These are phyloP conservation scores for Fraxinus albicans DNA, from an alignment of 305 asterid genomes.

Conservation along the genomic window DNA sequence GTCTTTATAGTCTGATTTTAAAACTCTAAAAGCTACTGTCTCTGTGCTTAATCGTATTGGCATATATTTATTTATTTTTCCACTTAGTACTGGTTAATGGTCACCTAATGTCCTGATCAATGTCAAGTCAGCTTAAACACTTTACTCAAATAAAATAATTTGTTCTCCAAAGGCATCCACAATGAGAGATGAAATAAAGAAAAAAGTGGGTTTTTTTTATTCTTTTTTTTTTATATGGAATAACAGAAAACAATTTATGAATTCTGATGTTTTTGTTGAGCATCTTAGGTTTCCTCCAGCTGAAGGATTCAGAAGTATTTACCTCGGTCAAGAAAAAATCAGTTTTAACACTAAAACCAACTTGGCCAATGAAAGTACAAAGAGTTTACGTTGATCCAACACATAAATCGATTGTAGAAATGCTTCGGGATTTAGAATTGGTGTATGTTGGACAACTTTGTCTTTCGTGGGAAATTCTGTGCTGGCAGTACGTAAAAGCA, in stretches of 20 bases:
- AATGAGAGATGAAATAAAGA: background rate
- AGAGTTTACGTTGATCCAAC: constrained; percentile 66
- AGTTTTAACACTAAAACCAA: constrained; percentile 26
- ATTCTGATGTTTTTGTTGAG: background rate
- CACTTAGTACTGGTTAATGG: constrained; percentile 20
- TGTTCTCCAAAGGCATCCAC: background rate
- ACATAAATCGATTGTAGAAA: constrained; percentile 47
- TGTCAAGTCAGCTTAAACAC: constrained; percentile 21
- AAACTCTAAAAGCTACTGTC: constrained; percentile 13
- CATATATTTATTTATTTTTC: constrained; percentile 24
- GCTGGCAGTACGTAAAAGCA: constrained; percentile 58
- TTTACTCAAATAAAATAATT: constrained; percentile 7
- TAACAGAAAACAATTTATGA: background rate
- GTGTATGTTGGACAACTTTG: constrained; percentile 80
- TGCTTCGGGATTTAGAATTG: constrained; percentile 60
- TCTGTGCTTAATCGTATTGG: constrained; percentile 26
- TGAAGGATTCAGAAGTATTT: constrained; percentile 58
- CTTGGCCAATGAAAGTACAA: constrained; percentile 43
- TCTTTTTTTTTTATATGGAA: background rate
- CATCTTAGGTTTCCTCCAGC: constrained; percentile 61
- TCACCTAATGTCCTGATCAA: background rate
- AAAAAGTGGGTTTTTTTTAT: background rate
- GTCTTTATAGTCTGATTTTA: constrained; percentile 12
- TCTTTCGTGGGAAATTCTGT: constrained; percentile 77
- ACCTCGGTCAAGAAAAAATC: constrained; percentile 35